These are phyloP conservation scores for Trichophyton verrucosum DNA, from an alignment of 2,329 filamentous ascomycete genomes.

Conservation along the genomic window DNA sequence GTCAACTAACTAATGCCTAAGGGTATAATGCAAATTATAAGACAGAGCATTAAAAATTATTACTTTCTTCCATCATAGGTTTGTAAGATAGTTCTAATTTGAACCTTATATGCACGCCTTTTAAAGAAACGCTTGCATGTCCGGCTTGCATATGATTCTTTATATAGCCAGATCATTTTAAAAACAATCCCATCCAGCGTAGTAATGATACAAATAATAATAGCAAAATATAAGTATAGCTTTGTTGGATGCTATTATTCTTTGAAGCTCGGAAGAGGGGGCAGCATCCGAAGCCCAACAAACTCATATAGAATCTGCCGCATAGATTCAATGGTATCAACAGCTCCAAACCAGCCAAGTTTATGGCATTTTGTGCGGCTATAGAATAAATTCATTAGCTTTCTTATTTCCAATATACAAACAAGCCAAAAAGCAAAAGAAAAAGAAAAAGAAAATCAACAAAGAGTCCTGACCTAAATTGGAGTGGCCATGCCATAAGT, in stretches of 20 bases:
- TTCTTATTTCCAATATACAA: background rate
- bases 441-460: background rate
- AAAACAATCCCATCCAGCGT: background rate
- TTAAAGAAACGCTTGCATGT: background rate
- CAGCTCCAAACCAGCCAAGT: slow-evolving; percentile 37
- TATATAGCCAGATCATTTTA: background rate
- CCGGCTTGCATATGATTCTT: background rate
- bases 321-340: slow-evolving; percentile 35
- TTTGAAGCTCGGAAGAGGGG: slow-evolving; percentile 13
- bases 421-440: background rate
- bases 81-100: too few species aligned
- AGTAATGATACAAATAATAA: background rate
- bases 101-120: too few species aligned
- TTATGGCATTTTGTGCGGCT: slow-evolving; percentile 36
- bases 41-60: too few species aligned
- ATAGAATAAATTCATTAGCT: slow-evolving; percentile 4
- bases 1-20: too few species aligned
- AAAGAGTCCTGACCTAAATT: slow-evolving; percentile 18
- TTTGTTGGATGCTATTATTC: background rate
- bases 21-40: too few species aligned
- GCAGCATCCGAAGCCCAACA: slow-evolving; percentile 34
- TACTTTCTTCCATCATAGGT: too few species aligned
- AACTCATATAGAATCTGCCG: slow-evolving; percentile 33
- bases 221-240: background rate
- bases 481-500: slow-evolving; percentile 20